Conservation (phyloP, 2,329 filamentous ascomycete genomes). For the Ophiosphaerella narmari region DNA sequence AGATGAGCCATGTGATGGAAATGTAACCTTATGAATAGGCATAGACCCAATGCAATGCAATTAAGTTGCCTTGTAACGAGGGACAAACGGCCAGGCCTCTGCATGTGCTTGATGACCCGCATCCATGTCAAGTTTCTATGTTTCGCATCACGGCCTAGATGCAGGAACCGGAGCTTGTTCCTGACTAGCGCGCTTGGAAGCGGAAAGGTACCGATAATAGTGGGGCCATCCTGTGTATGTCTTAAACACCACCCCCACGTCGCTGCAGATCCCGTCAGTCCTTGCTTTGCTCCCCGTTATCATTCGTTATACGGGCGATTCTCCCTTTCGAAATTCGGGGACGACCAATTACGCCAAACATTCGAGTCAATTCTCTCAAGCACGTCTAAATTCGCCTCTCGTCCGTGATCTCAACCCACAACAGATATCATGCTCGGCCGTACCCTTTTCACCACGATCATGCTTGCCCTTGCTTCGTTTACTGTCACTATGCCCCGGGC, state of each 20-base stretch:
- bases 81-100: too few relatives aligned
- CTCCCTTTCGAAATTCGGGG: too few relatives aligned
- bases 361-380: too few relatives aligned
- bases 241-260: not conserved
- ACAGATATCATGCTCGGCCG: slow-evolving; percentile 34
- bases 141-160: not conserved
- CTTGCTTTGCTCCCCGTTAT: slow-evolving; percentile 1
- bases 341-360: too few relatives aligned
- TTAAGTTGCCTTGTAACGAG: too few relatives aligned
- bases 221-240: not conserved
- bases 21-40: too few relatives aligned
- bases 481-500: slow-evolving; percentile 29
- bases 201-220: slow-evolving; percentile 5
- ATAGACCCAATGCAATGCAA: too few relatives aligned
- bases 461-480: slow-evolving; percentile 30
- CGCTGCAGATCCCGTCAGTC: slow-evolving; percentile 2
- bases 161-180: slow-evolving; percentile 14
- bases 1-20: not conserved
- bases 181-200: slow-evolving; percentile 19
- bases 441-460: slow-evolving; percentile 30
- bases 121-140: slow-evolving; percentile 9
- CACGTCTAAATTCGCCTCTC: too few relatives aligned
- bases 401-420: too few relatives aligned
- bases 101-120: too few relatives aligned
- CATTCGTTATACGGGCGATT: not conserved